Percentiles rank a stretch among this genome's conserved stretches.
Conservation (phyloP, 345 rosid genomes). For the thale cress (Arabidopsis thaliana) region TAIR10.1 NC_003071.7:17759001-17759500, state of each 20-base stretch:
- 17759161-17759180: conserved; percentile 1
- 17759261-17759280: neutral
- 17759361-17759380: conserved; percentile 71
- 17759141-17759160: conserved; percentile 85
- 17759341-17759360: conserved; percentile 91
- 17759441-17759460: conserved; percentile 77
- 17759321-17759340: conserved; percentile 13
- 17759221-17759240: neutral
- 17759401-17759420: conserved; percentile 67
- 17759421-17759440: conserved; percentile 85
- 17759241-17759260: neutral
- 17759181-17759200: neutral
- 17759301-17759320: neutral
- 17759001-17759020: conserved; percentile 74
- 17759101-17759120: conserved; percentile 81
- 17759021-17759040: conserved; percentile 55
- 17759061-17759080: conserved; percentile 79
- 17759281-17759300: neutral
- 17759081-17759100: conserved; percentile 78
- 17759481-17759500: conserved; percentile 83
- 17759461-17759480: conserved; percentile 95
- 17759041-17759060: conserved; percentile 90
- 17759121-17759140: conserved; percentile 85
- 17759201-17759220: neutral
- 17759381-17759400: conserved; percentile 56